These are phyloP conservation scores for Litchi chinensis DNA, from an alignment of 345 rosid species.

Conservation along the genomic window DNA sequence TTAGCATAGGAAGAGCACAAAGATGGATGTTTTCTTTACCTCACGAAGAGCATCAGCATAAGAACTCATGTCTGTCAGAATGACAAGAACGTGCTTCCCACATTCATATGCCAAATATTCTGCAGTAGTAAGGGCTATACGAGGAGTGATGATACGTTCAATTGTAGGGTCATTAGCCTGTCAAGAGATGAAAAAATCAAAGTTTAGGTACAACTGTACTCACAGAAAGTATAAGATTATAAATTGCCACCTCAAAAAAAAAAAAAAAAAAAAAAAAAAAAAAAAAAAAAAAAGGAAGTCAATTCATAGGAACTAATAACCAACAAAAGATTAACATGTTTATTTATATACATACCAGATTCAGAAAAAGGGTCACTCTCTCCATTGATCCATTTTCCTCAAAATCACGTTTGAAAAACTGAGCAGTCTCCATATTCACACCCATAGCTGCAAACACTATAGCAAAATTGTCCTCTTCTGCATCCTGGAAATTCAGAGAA, in stretches of 20 bases:
- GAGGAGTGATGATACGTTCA: conserved; percentile 96
- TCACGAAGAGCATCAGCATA: conserved; percentile 99
- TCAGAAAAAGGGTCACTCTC: conserved; percentile 91
- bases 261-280: background rate
- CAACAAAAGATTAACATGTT: background rate
- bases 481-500: conserved; percentile 53
- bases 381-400: conserved; percentile 99
- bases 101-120: conserved; percentile 97
- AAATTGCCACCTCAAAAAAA: background rate
- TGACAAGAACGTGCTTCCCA: conserved; percentile 97
- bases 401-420: conserved; percentile 97
- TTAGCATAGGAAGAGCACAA: conserved; percentile 11
- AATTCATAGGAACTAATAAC: background rate
- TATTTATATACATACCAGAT: conserved; percentile 54
- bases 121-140: conserved; percentile 94
- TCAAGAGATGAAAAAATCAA: conserved; percentile 7
- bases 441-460: conserved; percentile 99
- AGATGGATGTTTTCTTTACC: conserved; percentile 42
- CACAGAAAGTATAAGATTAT: background rate
- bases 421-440: conserved; percentile 99
- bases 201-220: conserved; percentile 1
- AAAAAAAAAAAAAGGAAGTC: conserved; percentile 2
- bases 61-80: conserved; percentile 96
- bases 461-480: conserved; percentile 92
- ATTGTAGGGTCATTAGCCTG: conserved; percentile 99